Base-by-base conservation (phyloP, 305 asterid species). In the Fraxinus albicans region DNA sequence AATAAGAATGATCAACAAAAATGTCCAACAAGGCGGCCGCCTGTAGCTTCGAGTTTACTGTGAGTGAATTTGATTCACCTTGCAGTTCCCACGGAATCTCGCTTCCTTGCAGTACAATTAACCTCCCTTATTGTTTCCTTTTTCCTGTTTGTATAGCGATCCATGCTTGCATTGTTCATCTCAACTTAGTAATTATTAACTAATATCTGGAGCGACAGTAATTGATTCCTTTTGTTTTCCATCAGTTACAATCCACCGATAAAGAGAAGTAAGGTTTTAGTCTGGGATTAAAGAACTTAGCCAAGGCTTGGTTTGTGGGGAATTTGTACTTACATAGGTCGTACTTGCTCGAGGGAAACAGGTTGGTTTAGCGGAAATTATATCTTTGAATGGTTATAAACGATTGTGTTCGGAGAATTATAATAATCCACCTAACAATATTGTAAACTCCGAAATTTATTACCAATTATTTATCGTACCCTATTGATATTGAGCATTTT, bases 61-160 rank as follows among this genome's bases (percentile, higher is more conserved):
- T 78, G 63, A 38, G 23, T 5, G 21, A 15, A 15, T 15, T 0
- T 53, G 63, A 53, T 17, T 53, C 63, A n/a, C 63, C 0, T 60
- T 21, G 5, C 70, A 21, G 31, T 19, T n/a, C 9, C 7, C 27
- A n/a, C 70, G 70, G 77, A 42, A 78, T 58, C 53, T 76, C 73
- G 63, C 34, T 86, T 86, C 76, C 89, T 82, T 86, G 87, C 87
- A 79, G 79, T 34, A 79, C 87, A 86, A 86, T 84, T 84, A 33
- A 79, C 70, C 86, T 60, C 47, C 87, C 33, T 78, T 40, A 40
- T 27, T 23, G 13, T 23, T 34, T 40, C 8, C 38, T 42, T 42
- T 67, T 25, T 38, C 25, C 35, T 67, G 9, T 65, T 79, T 15
- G 4, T 34, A 33, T 3, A 1, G 6, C 33, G 25, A 3, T 75